These are phyloP conservation scores for Didymella exigua DNA, from an alignment of 2,329 filamentous ascomycete genomes.

Conservation along the genomic window DNA sequence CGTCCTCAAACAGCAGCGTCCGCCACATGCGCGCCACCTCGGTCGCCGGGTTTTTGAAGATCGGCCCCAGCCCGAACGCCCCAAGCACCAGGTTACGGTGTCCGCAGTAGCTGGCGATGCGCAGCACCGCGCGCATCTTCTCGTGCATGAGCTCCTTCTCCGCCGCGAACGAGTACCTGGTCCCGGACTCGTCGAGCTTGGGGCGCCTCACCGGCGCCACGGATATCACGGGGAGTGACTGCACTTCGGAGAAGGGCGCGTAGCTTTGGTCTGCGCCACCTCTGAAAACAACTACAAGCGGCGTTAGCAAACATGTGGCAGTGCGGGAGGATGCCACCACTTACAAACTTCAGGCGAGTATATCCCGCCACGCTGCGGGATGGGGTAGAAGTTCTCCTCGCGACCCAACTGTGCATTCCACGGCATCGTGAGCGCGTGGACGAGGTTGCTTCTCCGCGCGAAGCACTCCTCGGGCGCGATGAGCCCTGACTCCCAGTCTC, in stretches of 20 bases:
- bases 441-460: conserved; percentile 75
- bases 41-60: conserved; percentile 52
- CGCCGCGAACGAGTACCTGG: conserved; percentile 72
- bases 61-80: conserved; percentile 52
- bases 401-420: conserved; percentile 49
- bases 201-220: conserved; percentile 74
- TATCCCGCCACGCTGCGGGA: conserved; percentile 71
- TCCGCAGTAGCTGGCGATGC: conserved; percentile 63
- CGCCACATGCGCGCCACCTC: conserved; percentile 55
- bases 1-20: conserved; percentile 50
- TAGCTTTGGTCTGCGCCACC: conserved; percentile 62
- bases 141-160: conserved; percentile 74
- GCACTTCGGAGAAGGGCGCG: conserved; percentile 52
- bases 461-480: conserved; percentile 74
- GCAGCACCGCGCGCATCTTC: conserved; percentile 73
- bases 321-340: conserved; percentile 28
- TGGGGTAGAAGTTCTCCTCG: conserved; percentile 67
- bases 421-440: conserved; percentile 69
- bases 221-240: conserved; percentile 71
- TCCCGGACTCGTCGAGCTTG: conserved; percentile 71
- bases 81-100: conserved; percentile 51
- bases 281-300: conserved; percentile 68
- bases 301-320: background rate
- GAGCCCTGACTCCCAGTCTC: conserved; percentile 76
- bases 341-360: conserved; percentile 70